A percentile compares a stretch with the other conserved stretches of the same genome.
Conservation (phyloP, 345 rosid species). For the Lumnitzera littorea region DNA sequence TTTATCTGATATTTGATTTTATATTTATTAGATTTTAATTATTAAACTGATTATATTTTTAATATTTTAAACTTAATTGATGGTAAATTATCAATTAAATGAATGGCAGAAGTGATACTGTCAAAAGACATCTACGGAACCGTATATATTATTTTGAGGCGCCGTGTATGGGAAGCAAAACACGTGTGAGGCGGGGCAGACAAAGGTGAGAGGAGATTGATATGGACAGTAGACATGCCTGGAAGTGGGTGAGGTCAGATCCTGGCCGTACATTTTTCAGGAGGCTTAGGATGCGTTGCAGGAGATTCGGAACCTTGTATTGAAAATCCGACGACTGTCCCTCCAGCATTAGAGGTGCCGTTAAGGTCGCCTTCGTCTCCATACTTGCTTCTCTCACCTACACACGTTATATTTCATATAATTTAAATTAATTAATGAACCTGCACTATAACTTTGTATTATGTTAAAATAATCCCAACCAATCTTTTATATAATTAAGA, state of each 20-base stretch:
- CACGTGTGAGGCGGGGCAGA: background rate
- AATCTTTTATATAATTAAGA: too few species aligned
- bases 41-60: too few species aligned
- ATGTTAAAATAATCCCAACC: too few species aligned
- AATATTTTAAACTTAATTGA: too few species aligned
- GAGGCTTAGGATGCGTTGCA: slow-evolving; percentile 43
- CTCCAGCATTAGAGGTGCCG: slow-evolving; percentile 41
- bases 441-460: too few species aligned
- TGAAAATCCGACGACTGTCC: slow-evolving; percentile 23
- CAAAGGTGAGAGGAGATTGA: background rate
- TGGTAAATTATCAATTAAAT: too few species aligned
- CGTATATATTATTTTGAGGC: too few species aligned
- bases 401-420: background rate
- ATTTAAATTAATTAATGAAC: too few species aligned
- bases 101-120: too few species aligned
- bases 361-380: slow-evolving; percentile 27
- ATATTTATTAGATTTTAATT: too few species aligned
- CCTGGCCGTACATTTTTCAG: slow-evolving; percentile 48
- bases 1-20: too few species aligned
- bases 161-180: background rate
- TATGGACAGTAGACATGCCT: slow-evolving; percentile 21
- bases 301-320: slow-evolving; percentile 34
- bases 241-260: slow-evolving; percentile 51
- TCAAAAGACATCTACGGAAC: too few species aligned
- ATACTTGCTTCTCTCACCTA: slow-evolving; percentile 18